These are phyloP conservation scores for Cyclospora cayetanensis DNA, from an alignment of 169 alveolate species.

Conservation along the genomic window DNA sequence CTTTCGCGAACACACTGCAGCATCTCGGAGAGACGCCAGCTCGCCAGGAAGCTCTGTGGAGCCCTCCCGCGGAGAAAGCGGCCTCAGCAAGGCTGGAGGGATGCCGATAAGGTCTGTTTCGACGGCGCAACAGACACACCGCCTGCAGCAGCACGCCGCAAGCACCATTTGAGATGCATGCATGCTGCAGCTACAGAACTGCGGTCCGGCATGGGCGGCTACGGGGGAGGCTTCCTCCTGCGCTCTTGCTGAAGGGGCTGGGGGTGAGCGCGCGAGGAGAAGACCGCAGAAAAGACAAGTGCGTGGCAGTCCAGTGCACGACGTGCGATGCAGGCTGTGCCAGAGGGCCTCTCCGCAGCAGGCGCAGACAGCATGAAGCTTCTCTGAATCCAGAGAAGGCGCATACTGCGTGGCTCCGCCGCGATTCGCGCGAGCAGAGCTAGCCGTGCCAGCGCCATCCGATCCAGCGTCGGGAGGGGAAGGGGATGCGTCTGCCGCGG, in stretches of 20 bases:
- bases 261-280: too few relatives aligned
- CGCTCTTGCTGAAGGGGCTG: constrained; percentile 1
- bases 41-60: not conserved
- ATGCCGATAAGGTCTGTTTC: not conserved
- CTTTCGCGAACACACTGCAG: too few relatives aligned
- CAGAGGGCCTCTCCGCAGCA: not conserved
- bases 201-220: not conserved
- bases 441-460: too few relatives aligned
- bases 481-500: too few relatives aligned
- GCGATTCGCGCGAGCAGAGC: too few relatives aligned
- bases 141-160: not conserved
- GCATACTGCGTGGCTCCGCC: too few relatives aligned
- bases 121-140: not conserved
- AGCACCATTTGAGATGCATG: not conserved
- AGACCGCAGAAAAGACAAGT: not conserved
- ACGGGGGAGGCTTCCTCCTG: not conserved
- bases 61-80: too few relatives aligned
- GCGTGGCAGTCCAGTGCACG: not conserved
- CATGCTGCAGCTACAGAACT: not conserved
- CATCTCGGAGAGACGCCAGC: not conserved
- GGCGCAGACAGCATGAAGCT: not conserved
- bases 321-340: not conserved
- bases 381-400: not conserved
- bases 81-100: not conserved
- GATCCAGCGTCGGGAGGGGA: too few relatives aligned